phyloP scores from a whole-genome alignment of 2,329 filamentous ascomycete genomes.

The Beauveria brongniartii region DNA sequence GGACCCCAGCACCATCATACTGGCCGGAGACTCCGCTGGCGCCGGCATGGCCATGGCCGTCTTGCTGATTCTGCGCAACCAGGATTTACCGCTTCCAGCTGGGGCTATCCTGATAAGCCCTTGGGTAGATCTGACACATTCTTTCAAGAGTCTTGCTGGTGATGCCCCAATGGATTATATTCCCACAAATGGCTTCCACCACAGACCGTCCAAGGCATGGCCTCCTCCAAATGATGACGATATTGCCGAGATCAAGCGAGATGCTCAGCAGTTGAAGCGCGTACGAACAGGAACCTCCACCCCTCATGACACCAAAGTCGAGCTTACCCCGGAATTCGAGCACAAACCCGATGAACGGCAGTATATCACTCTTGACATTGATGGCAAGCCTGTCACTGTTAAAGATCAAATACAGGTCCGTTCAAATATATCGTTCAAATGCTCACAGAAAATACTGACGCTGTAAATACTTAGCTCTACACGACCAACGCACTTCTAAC shows the following conservation, averaged over 20 bases:
- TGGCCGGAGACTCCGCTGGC: conserved; percentile 90
- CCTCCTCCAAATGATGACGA: conserved; percentile 82
- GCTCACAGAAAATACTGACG: neutral
- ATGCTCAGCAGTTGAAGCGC: conserved; percentile 37
- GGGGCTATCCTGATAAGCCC: conserved; percentile 87
- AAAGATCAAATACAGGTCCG: conserved; percentile 86
- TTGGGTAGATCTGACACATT: conserved; percentile 94
- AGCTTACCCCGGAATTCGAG: neutral
- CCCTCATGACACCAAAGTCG: neutral
- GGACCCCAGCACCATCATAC: conserved; percentile 70
- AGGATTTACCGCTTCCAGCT: conserved; percentile 74
- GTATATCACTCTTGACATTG: conserved; percentile 57
- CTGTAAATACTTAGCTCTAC: conserved; percentile 41
- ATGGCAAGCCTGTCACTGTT: conserved; percentile 62
- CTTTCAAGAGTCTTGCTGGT: conserved; percentile 78
- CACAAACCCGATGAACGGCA: conserved; percentile 16
- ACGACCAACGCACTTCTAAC: conserved; percentile 76
- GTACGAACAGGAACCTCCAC: neutral
- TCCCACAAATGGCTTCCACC: conserved; percentile 77
- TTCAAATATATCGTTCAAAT: neutral
- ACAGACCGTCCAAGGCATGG: conserved; percentile 86
- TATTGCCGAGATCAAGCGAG: conserved; percentile 43
- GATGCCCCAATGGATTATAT: conserved; percentile 79
- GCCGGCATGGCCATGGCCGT: conserved; percentile 81
- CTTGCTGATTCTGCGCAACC: conserved; percentile 73